These are phyloP conservation scores for Teratosphaeria zuluensis DNA, from an alignment of 2,329 filamentous ascomycete species.

Conservation along the genomic window DNA sequence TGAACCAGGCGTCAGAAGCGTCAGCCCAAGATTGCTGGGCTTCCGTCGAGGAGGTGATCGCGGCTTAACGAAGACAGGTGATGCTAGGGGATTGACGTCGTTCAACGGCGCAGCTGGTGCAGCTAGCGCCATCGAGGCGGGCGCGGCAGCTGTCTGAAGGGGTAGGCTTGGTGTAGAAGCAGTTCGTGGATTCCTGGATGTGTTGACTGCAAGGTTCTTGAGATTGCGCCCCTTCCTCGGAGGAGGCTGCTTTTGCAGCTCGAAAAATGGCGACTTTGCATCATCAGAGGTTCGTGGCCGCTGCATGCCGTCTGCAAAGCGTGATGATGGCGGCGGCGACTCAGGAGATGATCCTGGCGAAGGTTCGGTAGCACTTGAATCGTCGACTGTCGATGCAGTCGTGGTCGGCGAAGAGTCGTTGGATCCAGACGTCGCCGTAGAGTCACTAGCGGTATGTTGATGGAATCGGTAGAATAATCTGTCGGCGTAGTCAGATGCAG, in stretches of 20 bases:
- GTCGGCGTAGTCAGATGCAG: constrained; percentile 15
- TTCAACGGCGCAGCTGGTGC: constrained; percentile 58
- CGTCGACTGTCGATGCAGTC: constrained; percentile 85
- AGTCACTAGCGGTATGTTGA: constrained; percentile 68
- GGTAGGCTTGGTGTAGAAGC: constrained; percentile 42
- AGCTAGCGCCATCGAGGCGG: constrained; percentile 51
- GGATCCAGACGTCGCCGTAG: constrained; percentile 63
- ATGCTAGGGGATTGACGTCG: constrained; percentile 41
- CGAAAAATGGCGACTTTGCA: constrained; percentile 45
- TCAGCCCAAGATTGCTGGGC: constrained; percentile 68
- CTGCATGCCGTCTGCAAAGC: constrained; percentile 51
- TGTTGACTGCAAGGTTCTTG: constrained; percentile 73
- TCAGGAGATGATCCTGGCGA: constrained; percentile 90
- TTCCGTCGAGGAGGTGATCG: constrained; percentile 59
- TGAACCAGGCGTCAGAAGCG: constrained; percentile 53
- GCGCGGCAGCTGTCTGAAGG: constrained; percentile 42
- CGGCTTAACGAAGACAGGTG: constrained; percentile 72
- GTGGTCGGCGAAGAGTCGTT: constrained; percentile 93
- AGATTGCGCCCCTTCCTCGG: constrained; percentile 64
- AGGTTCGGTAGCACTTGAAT: constrained; percentile 77
- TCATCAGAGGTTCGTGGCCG: constrained; percentile 40
- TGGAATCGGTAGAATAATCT: constrained; percentile 35
- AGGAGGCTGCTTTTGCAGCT: constrained; percentile 38
- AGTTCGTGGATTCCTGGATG: constrained; percentile 41
- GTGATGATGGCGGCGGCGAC: constrained; percentile 64